Evolutionary conservation across 176 grass and related monocot genomes (phyloP).

Genomic region (Musa troglodytarum): DNA sequence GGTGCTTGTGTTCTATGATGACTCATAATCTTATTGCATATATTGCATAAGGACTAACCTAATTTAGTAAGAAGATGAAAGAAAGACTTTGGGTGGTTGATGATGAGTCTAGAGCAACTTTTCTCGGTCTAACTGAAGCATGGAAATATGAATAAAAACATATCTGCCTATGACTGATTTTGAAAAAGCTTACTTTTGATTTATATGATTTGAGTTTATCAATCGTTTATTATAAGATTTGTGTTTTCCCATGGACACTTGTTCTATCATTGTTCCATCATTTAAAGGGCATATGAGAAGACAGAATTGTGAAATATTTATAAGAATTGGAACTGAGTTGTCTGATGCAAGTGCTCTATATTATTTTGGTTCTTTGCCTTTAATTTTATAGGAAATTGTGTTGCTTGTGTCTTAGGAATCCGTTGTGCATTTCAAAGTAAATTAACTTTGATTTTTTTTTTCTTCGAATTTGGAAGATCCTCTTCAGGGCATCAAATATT

Average conservation of each 20-base stretch:
- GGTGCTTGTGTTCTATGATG: neutral
- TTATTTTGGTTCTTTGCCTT: neutral
- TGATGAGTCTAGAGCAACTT: neutral
- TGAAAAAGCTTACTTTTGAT: neutral
- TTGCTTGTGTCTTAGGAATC: neutral
- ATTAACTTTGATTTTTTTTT: neutral
- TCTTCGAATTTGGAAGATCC: neutral
- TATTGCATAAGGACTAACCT: neutral
- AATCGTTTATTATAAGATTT: neutral
- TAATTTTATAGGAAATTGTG: neutral
- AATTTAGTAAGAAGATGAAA: neutral
- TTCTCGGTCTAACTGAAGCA: neutral
- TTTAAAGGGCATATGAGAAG: neutral
- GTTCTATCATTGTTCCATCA: neutral
- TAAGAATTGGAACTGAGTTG: neutral
- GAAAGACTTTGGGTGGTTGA: too few relatives aligned
- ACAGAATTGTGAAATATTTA: neutral
- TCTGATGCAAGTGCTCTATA: neutral
- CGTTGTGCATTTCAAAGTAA: neutral
- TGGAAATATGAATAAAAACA: neutral
- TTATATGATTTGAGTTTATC: neutral
- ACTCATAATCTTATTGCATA: neutral
- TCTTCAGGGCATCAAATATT: too few relatives aligned
- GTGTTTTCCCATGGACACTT: neutral
- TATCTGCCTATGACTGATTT: neutral